Evolutionary conservation across 139 green algal genomes (phyloP), one percentile per base, ranked within the genome.

Genomic region (Chlamydomonas sphaeroides): DNA sequence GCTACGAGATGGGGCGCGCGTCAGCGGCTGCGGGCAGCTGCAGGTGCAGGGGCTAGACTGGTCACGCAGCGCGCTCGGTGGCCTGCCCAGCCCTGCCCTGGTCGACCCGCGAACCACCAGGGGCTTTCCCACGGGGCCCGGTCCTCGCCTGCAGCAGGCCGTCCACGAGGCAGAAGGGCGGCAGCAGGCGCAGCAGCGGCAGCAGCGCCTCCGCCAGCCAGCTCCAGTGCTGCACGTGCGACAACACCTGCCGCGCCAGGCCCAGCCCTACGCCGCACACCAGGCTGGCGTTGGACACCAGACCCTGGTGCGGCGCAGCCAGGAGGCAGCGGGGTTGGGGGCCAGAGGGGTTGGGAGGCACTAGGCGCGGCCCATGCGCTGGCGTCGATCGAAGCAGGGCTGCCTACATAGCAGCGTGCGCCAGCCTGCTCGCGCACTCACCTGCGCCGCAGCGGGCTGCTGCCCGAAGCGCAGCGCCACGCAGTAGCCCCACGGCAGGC

Each of bases 131-230:
- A n/a, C n/a, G 14, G 14, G 45, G 45, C 45, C 45, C 45, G 45
- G 11, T 14, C 45, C 73, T 3, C 57, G 63, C 74, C 74, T 81
- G 74, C 39, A 81, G 7, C n/a, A 81, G 74, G 5, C 30, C 61
- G 42, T 81, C 74, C 41, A 71, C 74, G 39, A 81, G 41, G 41
- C 61, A 70, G 74, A 81, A 81, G 61, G 74, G 74, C 59, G 74
- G 74, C 61, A 81, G 39, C 61, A 81, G 61, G 3, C 74, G 39
- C 30, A 81, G 14, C 30, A 72, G 20, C n/a, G 61, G 61, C 74
- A 71, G n/a, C 41, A 62, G 18, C n/a, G 4, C 26, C 23, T 28
- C n/a, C 10, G 41, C 41, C 41, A 71, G 61, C 41, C 41, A 61
- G 42, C 42, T 72, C 32, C 41, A 70, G n/a, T 2, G 10, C 20